Evolutionary conservation across 805 yeast species (phyloP).

Genomic region (Cyberlindnera lachancei): DNA sequence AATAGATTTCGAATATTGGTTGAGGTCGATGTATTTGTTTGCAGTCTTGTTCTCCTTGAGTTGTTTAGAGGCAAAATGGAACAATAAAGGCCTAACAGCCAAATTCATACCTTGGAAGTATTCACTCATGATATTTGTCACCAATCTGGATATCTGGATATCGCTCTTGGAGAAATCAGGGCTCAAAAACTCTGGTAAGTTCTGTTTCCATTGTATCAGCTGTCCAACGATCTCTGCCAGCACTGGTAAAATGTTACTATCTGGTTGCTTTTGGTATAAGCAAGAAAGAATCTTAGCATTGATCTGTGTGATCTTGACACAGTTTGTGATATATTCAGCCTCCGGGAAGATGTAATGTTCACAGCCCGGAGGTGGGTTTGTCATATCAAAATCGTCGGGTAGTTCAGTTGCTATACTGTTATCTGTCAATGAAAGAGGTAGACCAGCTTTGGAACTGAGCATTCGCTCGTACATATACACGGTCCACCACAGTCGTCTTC

Average conservation of each 20-base stretch:
- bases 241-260: constrained; percentile 66
- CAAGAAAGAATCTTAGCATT: constrained; percentile 66
- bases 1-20: constrained; percentile 59
- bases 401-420: constrained; percentile 73
- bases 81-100: constrained; percentile 69
- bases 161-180: constrained; percentile 51
- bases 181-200: constrained; percentile 54
- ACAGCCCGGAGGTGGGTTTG: constrained; percentile 51
- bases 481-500: constrained; percentile 84
- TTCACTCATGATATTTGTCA: constrained; percentile 73
- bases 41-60: constrained; percentile 39
- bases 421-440: constrained; percentile 72
- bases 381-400: constrained; percentile 66
- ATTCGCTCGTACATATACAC: constrained; percentile 77
- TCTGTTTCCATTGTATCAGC: constrained; percentile 58
- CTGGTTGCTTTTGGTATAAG: constrained; percentile 69
- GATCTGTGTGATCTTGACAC: constrained; percentile 72
- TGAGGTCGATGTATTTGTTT: constrained; percentile 54
- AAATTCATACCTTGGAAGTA: constrained; percentile 76
- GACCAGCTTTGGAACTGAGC: constrained; percentile 76
- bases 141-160: constrained; percentile 53
- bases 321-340: constrained; percentile 67
- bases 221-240: constrained; percentile 63
- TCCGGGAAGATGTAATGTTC: constrained; percentile 69
- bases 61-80: constrained; percentile 68